Evolutionary conservation across 2,329 filamentous ascomycete genomes (phyloP), one percentile per base, ranked within the genome.

Genomic region (Thelonectria discophora): DNA sequence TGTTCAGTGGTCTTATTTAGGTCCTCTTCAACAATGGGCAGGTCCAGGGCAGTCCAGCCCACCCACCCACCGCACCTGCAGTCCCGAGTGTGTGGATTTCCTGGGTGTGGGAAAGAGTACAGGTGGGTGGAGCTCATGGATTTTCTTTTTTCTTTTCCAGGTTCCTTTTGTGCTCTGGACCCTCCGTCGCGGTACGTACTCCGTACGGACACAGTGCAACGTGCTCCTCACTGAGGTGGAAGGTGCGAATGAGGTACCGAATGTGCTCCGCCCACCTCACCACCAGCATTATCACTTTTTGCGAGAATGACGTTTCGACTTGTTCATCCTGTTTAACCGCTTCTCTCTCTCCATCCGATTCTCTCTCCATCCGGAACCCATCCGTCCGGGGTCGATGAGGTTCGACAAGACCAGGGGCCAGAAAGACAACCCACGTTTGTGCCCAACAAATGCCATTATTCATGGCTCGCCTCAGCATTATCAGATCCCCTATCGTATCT

Each of bases 31-130:
- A 45, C 43, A 24, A 24, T 3, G 21, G 21, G 21, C 21, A 24
- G 21, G 21, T 24, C 21, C 21, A 24, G 21, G 21, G 21, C 21
- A 24, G 21, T 24, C 21, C 21, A 24, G 21, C 21, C 21, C 21
- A 24, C 21, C 21, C 3, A 6, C 21, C 21, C 21, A 24, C 21
- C 21, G 21, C 21, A 24, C 21, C 21, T 24, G 21, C 52, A 55
- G 58, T 60, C 58, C 58, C 53, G 53, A 52, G 58, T 47, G 52
- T 60, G 58, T 60, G 58, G 58, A 37, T 56, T 56, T 37, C 3
- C 37, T n/a, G 47, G 43, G 21, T 21, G 57, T 52, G 49, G 12
- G 52, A 20, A 45, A 32, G 57, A 12, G 57, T 37, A 21, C 2
- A 5, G 10, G 32, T 37, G 32, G 32, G 34, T 37, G 34, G 34